A percentile compares a stretch with the other conserved stretches of the same genome.
phyloP scores from a whole-genome alignment of 306 rosid species.

The Lathyrus oleraceus region DNA sequence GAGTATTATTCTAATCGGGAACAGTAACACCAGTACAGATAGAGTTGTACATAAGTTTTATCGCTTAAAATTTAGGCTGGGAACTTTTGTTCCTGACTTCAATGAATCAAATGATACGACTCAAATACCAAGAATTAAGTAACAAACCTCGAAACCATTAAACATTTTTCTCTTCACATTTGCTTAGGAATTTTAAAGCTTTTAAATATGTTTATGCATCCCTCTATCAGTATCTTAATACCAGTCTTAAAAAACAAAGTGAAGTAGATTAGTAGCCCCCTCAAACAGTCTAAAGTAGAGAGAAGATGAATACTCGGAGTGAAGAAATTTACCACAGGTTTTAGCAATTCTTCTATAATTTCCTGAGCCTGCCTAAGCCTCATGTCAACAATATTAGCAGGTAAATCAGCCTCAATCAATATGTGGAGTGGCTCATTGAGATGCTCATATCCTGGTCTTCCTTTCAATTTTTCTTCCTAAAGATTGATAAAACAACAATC shows the following conservation, averaged over 20 bases:
- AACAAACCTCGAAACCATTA: conserved; percentile 7
- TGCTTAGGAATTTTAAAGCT: conserved; percentile 1
- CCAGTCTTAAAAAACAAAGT: conserved; percentile 26
- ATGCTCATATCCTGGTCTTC: conserved; percentile 97
- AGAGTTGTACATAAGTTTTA: no score
- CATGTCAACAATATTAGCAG: conserved; percentile 77
- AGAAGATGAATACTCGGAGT: conserved; percentile 18
- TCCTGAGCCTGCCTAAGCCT: conserved; percentile 97
- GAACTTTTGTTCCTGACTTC: conserved; percentile 25
- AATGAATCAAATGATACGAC: not conserved
- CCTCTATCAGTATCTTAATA: conserved; percentile 8
- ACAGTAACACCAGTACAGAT: no score
- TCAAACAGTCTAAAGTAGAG: conserved; percentile 4
- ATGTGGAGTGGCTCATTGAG: conserved; percentile 94
- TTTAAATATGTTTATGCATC: not conserved
- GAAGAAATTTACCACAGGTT: conserved; percentile 79
- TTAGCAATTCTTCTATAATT: conserved; percentile 94
- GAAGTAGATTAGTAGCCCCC: conserved; percentile 31
- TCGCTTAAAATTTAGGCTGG: not conserved
- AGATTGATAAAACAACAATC: conserved; percentile 33
- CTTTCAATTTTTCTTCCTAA: conserved; percentile 90
- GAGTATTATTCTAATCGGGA: no score
- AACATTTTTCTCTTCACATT: conserved; percentile 8
- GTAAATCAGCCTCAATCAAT: conserved; percentile 93
- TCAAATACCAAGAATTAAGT: not conserved